Evolutionary conservation across 345 rosid species (phyloP).

Genomic region (Brassica cretica): DNA sequence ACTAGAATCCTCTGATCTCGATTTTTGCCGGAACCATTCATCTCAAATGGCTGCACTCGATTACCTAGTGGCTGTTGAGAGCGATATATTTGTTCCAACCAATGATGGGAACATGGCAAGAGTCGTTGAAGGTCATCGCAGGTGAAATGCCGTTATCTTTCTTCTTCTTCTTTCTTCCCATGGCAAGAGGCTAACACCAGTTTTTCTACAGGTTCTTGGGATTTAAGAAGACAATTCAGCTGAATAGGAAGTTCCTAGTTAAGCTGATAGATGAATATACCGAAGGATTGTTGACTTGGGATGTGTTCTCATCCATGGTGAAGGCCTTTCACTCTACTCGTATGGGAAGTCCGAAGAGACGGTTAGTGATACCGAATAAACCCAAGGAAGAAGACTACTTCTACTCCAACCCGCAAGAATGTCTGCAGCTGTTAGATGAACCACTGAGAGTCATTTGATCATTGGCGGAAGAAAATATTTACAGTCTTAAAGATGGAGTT

Average conservation of each 20-base stretch:
- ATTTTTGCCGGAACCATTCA: constrained; percentile 71
- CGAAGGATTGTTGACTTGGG: constrained; percentile 75
- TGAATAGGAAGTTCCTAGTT: constrained; percentile 75
- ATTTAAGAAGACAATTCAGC: constrained; percentile 75
- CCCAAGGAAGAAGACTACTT: constrained; percentile 97
- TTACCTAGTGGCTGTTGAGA: constrained; percentile 83
- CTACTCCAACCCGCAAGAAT: constrained; percentile 91
- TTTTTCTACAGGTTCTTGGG: constrained; percentile 69
- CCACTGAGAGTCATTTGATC: constrained; percentile 41
- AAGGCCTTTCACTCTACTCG: constrained; percentile 68
- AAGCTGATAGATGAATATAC: constrained; percentile 65
- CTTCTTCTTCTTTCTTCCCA: not conserved
- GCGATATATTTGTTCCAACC: constrained; percentile 91
- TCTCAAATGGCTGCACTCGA: constrained; percentile 95
- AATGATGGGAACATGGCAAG: constrained; percentile 95
- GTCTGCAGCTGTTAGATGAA: constrained; percentile 77
- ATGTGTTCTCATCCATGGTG: constrained; percentile 65
- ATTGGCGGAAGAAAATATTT: not conserved
- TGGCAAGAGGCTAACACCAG: constrained; percentile 7
- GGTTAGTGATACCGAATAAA: constrained; percentile 62
- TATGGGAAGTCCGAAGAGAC: constrained; percentile 72
- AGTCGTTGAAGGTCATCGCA: constrained; percentile 97
- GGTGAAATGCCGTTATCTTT: constrained; percentile 44
- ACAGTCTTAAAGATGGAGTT: constrained; percentile 18
- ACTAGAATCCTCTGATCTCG: constrained; percentile 60